Evolutionary conservation across 257 asterid species (phyloP), one percentile per base, ranked within the genome.

Genomic region (Forsythia viridissima): DNA sequence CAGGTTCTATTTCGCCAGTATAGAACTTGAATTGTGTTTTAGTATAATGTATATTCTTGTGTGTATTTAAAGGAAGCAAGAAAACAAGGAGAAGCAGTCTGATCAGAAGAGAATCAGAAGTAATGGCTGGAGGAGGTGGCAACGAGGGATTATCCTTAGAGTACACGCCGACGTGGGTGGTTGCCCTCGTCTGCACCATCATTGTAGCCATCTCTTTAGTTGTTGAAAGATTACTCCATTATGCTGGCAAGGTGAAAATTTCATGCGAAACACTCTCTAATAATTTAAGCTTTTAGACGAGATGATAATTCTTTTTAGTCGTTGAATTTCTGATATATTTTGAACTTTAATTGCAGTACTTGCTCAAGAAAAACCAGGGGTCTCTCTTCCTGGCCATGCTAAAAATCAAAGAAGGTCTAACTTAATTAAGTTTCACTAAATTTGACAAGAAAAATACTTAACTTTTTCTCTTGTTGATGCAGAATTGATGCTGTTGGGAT

Each of bases 401-500:
- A 85, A 92, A 92, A 74, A 87, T 92, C 77, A 92, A 90, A 86
- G 97, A 90, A 86, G 97, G 97, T 88, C 21, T 44, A 4, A 44
- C 15, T 44, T 44, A 44, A 44, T 44, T 44, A 44, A 11, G 51
- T 44, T 44, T 11, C 15, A 44, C 51, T 44, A 8, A 39, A 2
- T 11, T 4, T 70, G 24, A 38, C 15, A 44, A 44, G 4, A 37
- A 11, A 70, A 16, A 16, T 11, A 18, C 5, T 8, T 3, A 70
- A 37, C 15, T 4, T 16, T 16, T 4, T 13, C 21, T 52, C 6
- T 52, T 52, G 16, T 52, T 72, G 44, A 79, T 78, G 80, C 93
- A 92, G 97, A 90, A 84, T 82, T 92, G 88, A 92, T 92, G 97
- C 77, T 92, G 81, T 73, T 92, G 85, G 97, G 97, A 63, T 92